Conservation (phyloP, 2,329 filamentous ascomycete genomes). For the Trichoderma atrobrunneum region DNA sequence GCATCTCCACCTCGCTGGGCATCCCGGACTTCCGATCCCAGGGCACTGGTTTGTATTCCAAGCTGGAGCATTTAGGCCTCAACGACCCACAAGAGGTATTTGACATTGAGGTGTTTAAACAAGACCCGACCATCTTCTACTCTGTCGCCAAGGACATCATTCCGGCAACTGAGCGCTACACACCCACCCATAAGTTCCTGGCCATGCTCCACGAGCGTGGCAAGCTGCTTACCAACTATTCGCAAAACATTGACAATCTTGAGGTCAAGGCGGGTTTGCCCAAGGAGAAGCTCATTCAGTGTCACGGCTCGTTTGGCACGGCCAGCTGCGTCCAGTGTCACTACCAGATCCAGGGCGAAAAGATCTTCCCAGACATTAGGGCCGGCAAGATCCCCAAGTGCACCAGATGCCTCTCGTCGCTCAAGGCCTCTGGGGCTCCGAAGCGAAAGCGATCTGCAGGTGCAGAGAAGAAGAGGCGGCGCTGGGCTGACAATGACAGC, state of each 20-base stretch:
- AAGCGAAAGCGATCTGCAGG: constrained; percentile 41
- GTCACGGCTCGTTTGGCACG: constrained; percentile 92
- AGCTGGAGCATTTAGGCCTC: constrained; percentile 72
- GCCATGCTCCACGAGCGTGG: constrained; percentile 80
- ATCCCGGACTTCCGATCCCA: constrained; percentile 97
- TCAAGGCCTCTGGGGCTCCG: constrained; percentile 35
- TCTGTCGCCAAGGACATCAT: constrained; percentile 87
- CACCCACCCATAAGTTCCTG: constrained; percentile 93
- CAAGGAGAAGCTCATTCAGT: constrained; percentile 83
- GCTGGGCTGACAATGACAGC: constrained; percentile 37
- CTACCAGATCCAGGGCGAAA: constrained; percentile 68
- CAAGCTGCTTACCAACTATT: constrained; percentile 94
- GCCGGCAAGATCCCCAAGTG: constrained; percentile 76
- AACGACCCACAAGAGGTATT: constrained; percentile 93
- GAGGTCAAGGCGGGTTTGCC: constrained; percentile 82
- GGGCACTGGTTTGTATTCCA: constrained; percentile 85
- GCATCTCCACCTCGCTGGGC: constrained; percentile 93
- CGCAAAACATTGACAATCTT: constrained; percentile 97
- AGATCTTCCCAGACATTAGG: constrained; percentile 76
- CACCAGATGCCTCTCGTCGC: constrained; percentile 60
- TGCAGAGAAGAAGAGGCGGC: constrained; percentile 42
- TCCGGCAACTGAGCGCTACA: constrained; percentile 74
- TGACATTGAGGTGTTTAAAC: constrained; percentile 80
- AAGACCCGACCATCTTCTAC: constrained; percentile 89
- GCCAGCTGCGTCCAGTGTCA: constrained; percentile 84